Percentiles rank a stretch among this genome's conserved stretches.
Evolutionary conservation across 768 basidiomycete genomes (phyloP).

Genomic region (Mrakia blollopis): DNA sequence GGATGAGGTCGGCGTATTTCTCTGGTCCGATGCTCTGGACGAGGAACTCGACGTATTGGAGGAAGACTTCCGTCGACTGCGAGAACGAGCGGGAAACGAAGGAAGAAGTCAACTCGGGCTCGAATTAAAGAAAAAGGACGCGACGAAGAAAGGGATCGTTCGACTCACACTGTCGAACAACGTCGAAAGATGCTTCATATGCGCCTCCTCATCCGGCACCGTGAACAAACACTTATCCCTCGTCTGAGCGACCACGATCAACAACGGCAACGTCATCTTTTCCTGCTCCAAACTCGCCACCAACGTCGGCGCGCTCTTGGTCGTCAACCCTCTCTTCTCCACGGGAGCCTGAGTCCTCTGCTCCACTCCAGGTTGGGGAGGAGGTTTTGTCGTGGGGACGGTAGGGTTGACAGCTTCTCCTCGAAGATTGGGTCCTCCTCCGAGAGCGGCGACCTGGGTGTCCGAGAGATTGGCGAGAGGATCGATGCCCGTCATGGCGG

Average conservation of each 20-base stretch:
- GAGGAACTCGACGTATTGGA: conserved; percentile 87
- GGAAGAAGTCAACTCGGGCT: neutral
- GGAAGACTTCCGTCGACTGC: conserved; percentile 58
- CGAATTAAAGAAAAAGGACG: neutral
- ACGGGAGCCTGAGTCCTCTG: conserved; percentile 35
- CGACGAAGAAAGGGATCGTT: neutral
- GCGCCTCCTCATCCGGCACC: conserved; percentile 55
- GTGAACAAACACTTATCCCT: conserved; percentile 76
- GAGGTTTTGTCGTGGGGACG: conserved; percentile 35
- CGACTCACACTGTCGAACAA: conserved; percentile 79
- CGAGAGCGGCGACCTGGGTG: conserved; percentile 81
- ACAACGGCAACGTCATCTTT: conserved; percentile 73
- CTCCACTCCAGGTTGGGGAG: conserved; percentile 32
- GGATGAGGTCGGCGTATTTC: conserved; percentile 70
- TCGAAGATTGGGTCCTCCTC: conserved; percentile 78
- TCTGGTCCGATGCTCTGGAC: conserved; percentile 64
- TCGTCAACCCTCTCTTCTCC: conserved; percentile 41
- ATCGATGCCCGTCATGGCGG: conserved; percentile 92
- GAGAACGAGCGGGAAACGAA: neutral
- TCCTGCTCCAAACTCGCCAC: conserved; percentile 44
- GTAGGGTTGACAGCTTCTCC: conserved; percentile 61
- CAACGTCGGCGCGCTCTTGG: conserved; percentile 41
- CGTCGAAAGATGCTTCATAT: conserved; percentile 78
- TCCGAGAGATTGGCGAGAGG: conserved; percentile 84
- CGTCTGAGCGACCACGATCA: conserved; percentile 87